Conservation (phyloP, 306 rosid species). For the Cucurbita maxima region DNA sequence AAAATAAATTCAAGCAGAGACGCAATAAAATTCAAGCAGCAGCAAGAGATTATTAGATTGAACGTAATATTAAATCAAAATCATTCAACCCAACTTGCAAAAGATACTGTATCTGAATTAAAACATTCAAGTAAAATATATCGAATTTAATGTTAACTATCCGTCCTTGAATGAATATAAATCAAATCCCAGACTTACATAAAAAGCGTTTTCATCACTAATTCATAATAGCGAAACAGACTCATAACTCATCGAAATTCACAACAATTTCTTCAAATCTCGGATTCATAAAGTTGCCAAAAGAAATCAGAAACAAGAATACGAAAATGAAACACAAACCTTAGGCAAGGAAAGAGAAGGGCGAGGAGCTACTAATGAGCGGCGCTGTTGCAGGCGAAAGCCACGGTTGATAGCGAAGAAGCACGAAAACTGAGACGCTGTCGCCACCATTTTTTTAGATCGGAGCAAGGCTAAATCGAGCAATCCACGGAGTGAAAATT, state of each 20-base stretch:
- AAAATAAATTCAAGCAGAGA: background rate
- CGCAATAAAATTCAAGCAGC: background rate
- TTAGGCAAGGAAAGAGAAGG: constrained; percentile 27
- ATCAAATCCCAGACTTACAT: background rate
- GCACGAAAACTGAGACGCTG: constrained; percentile 39
- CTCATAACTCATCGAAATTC: background rate
- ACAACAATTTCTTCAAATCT: background rate
- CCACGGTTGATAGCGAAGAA: constrained; percentile 37
- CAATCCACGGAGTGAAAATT: background rate
- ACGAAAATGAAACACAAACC: constrained; percentile 10
- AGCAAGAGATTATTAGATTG: background rate
- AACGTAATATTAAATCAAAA: background rate
- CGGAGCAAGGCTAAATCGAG: background rate
- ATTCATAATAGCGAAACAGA: background rate
- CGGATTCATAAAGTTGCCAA: background rate
- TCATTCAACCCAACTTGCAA: background rate
- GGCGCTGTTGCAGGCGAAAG: constrained; percentile 15
- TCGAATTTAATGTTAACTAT: background rate
- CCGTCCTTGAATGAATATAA: background rate
- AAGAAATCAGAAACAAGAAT: background rate
- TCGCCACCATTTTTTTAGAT: constrained; percentile 14
- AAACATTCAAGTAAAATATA: background rate
- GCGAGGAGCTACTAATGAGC: constrained; percentile 11
- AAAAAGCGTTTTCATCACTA: background rate
- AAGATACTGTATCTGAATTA: background rate